phyloP scores from a whole-genome alignment of 352 stramenopile species.

The Globisporangium spiculum region DNA sequence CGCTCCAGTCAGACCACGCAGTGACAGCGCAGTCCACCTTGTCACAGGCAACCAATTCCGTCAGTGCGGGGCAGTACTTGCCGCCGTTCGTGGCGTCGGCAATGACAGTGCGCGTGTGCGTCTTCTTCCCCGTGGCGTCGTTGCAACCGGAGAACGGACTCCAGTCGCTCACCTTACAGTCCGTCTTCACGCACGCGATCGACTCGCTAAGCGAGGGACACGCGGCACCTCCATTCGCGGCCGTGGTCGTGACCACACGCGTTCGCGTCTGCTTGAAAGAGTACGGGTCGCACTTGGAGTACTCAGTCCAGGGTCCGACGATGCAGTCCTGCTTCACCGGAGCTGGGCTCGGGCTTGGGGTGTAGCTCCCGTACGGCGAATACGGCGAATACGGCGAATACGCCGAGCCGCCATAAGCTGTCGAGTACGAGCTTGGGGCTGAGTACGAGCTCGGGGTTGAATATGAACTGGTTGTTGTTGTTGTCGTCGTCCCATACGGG shows the following conservation, averaged over 20 bases:
- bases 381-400: background rate
- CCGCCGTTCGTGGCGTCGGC: conserved; percentile 35
- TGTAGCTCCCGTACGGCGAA: conserved; percentile 1
- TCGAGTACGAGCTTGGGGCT: background rate
- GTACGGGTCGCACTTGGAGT: conserved; percentile 25
- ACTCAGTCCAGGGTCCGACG: conserved; percentile 32
- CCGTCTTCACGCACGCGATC: conserved; percentile 21
- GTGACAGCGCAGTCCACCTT: conserved; percentile 43
- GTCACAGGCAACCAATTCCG: conserved; percentile 30
- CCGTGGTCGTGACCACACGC: conserved; percentile 23
- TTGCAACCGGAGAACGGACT: conserved; percentile 33
- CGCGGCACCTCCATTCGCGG: conserved; percentile 24
- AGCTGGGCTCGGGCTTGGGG: background rate
- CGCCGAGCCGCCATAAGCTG: background rate
- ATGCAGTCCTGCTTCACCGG: conserved; percentile 26
- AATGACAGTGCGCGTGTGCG: conserved; percentile 41
- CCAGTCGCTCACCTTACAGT: conserved; percentile 36
- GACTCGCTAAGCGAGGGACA: conserved; percentile 32
- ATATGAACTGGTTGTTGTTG: background rate
- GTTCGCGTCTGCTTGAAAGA: conserved; percentile 35
- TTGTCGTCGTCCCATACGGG: background rate
- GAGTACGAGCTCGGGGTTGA: background rate
- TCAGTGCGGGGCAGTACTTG: conserved; percentile 23
- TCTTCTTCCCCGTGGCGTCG: conserved; percentile 30
- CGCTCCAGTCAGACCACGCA: conserved; percentile 38